phyloP scores from a whole-genome alignment of 352 stramenopile species.

The Globisporangium rhizosaccharum region DNA sequence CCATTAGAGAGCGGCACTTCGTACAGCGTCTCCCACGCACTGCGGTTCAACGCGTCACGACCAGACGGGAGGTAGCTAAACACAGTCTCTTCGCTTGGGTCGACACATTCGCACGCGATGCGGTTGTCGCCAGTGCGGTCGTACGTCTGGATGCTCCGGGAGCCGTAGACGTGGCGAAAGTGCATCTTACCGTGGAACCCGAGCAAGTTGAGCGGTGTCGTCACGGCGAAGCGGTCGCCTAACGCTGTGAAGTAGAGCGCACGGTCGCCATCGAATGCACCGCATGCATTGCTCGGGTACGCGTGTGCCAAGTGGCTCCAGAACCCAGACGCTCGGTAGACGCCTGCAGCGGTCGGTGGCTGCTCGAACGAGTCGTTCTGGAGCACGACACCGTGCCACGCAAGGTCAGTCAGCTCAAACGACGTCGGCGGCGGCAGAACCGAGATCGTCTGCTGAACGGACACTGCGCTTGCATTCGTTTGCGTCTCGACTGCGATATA shows the following conservation, averaged over 20 bases:
- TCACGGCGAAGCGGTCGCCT: constrained; percentile 43
- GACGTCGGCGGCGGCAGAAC: constrained; percentile 31
- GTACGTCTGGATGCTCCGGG: constrained; percentile 33
- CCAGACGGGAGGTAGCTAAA: constrained; percentile 38
- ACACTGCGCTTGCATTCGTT: neutral
- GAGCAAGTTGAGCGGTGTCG: constrained; percentile 30
- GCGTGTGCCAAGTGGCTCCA: constrained; percentile 55
- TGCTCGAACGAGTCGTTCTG: constrained; percentile 60
- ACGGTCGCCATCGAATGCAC: constrained; percentile 27
- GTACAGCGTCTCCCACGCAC: constrained; percentile 34
- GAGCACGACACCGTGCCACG: constrained; percentile 45
- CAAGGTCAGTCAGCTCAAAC: constrained; percentile 26
- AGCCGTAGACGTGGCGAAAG: constrained; percentile 65
- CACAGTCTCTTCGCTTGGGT: constrained; percentile 43
- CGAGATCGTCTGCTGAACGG: constrained; percentile 20
- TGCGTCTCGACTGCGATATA: constrained; percentile 18
- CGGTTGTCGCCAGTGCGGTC: constrained; percentile 45
- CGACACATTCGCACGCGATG: constrained; percentile 46
- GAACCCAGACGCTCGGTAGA: constrained; percentile 20
- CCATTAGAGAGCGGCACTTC: constrained; percentile 22
- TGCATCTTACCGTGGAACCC: constrained; percentile 60
- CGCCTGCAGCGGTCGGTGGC: constrained; percentile 8
- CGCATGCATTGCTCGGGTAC: constrained; percentile 50
- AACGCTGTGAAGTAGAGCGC: constrained; percentile 65
- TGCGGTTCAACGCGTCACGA: constrained; percentile 28